Evolutionary conservation across 257 asterid genomes (phyloP).

Genomic region (Ilex asprella): DNA sequence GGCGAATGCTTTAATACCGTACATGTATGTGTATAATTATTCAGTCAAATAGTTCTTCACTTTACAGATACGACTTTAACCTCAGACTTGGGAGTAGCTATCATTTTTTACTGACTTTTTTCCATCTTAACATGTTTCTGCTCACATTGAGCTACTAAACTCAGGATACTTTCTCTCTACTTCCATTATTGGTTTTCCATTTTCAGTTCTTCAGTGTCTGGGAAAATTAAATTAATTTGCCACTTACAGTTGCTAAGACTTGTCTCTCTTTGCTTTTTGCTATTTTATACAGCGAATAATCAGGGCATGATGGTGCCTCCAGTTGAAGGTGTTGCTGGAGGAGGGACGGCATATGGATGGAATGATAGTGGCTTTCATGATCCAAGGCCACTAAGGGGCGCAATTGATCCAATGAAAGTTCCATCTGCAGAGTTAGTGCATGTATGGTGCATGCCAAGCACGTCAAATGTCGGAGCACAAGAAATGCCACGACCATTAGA

Average conservation of each 20-base stretch:
- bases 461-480: slow-evolving; percentile 90
- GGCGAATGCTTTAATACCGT: no score
- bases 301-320: slow-evolving; percentile 64
- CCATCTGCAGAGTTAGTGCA: slow-evolving; percentile 74
- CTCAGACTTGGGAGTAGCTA: no score
- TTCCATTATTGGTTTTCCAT: neutral
- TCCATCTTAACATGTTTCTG: no score
- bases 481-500: slow-evolving; percentile 83
- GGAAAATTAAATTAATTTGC: neutral
- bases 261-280: neutral
- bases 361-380: slow-evolving; percentile 49
- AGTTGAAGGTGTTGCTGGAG: slow-evolving; percentile 98
- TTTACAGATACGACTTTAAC: no score
- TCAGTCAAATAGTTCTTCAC: no score
- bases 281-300: slow-evolving; percentile 41
- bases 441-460: slow-evolving; percentile 94
- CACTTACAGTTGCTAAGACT: neutral
- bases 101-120: no score
- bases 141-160: no score
- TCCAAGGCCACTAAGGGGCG: slow-evolving; percentile 47
- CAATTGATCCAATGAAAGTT: slow-evolving; percentile 74
- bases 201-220: neutral
- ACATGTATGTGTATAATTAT: no score
- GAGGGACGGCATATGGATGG: slow-evolving; percentile 98
- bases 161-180: neutral